Conservation (phyloP, 257 asterid genomes). For the Gentiana straminea region DNA sequence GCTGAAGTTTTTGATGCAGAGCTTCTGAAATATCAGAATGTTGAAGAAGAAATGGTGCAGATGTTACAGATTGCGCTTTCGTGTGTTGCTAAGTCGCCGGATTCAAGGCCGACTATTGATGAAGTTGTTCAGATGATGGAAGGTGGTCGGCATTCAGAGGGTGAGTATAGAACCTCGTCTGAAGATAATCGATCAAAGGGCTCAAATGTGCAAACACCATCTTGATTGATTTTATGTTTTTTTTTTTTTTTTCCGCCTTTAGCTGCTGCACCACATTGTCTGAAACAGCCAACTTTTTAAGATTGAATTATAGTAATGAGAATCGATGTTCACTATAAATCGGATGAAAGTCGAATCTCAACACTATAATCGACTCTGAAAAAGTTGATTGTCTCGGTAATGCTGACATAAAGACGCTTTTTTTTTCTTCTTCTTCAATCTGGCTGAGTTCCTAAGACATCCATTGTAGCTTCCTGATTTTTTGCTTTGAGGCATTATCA, state of each 20-base stretch:
- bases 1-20: conserved; percentile 88
- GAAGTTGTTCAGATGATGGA: conserved; percentile 69
- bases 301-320: no score
- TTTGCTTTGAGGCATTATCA: no score
- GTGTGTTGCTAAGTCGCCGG: conserved; percentile 62
- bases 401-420: no score
- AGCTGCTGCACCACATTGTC: no score
- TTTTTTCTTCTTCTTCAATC: no score
- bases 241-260: background rate
- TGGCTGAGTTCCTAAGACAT: no score
- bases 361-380: no score
- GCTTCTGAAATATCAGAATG: conserved; percentile 39
- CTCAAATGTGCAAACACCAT: conserved; percentile 39
- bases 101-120: conserved; percentile 58
- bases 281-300: no score
- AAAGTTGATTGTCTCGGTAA: no score
- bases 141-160: conserved; percentile 41
- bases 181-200: conserved; percentile 57
- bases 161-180: conserved; percentile 52
- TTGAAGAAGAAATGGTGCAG: conserved; percentile 90
- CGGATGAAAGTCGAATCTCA: no score
- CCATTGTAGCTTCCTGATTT: no score
- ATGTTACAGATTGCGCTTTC: conserved; percentile 86
- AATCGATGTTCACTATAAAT: no score
- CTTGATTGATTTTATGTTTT: conserved; percentile 8